Evolutionary conservation across 768 basidiomycete species (phyloP).

Genomic region (Boletus rubroflammeus): DNA sequence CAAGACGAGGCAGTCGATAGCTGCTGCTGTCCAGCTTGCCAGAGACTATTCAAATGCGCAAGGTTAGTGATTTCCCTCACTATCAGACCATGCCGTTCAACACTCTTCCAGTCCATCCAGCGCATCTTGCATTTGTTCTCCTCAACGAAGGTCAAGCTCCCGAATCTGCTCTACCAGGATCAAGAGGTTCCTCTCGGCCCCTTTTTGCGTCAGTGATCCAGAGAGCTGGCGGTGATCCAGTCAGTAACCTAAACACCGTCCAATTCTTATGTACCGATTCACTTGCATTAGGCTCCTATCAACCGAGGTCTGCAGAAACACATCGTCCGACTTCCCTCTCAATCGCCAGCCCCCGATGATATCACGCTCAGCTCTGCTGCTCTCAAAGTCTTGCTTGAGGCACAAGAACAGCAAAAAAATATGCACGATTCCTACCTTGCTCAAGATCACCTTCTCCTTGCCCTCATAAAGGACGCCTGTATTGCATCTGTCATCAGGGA

Average conservation of each 20-base stretch:
- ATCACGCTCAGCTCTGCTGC: slow-evolving; percentile 55
- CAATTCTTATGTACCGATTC: background rate
- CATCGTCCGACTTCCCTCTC: slow-evolving; percentile 79
- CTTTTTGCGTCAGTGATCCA: slow-evolving; percentile 77
- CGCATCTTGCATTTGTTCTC: slow-evolving; percentile 77
- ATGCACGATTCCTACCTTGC: slow-evolving; percentile 92
- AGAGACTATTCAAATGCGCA: slow-evolving; percentile 83
- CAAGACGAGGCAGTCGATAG: slow-evolving; percentile 67
- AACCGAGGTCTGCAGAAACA: slow-evolving; percentile 70
- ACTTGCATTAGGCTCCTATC: slow-evolving; percentile 44
- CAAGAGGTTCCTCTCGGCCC: slow-evolving; percentile 39
- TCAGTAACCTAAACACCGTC: slow-evolving; percentile 33
- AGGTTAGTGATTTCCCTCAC: slow-evolving; percentile 39
- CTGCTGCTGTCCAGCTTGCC: slow-evolving; percentile 73
- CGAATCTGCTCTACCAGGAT: slow-evolving; percentile 34
- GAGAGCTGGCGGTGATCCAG: slow-evolving; percentile 82
- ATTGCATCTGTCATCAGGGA: slow-evolving; percentile 74
- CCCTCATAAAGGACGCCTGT: slow-evolving; percentile 70
- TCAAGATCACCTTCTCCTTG: slow-evolving; percentile 87
- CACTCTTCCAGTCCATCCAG: slow-evolving; percentile 61
- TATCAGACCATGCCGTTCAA: background rate
- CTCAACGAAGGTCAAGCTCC: slow-evolving; percentile 59
- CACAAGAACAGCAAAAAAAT: slow-evolving; percentile 72
- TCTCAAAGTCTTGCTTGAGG: slow-evolving; percentile 67
- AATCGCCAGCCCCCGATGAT: slow-evolving; percentile 84